phyloP scores from a whole-genome alignment of 805 yeast genomes.

The Helenozyma rhizophorensis region DNA sequence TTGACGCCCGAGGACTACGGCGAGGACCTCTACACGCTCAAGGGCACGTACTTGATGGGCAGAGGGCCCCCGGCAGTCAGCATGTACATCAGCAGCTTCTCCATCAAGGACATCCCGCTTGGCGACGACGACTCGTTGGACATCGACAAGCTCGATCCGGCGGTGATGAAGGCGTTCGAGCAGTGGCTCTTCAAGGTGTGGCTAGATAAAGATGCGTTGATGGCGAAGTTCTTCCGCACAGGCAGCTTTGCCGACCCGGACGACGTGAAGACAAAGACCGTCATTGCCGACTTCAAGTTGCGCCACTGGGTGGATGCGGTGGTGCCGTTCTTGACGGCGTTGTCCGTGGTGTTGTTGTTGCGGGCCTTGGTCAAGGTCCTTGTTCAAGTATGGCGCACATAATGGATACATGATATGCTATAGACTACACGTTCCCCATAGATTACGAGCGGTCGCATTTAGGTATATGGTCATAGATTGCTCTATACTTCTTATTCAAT shows the following conservation, averaged over 20 bases:
- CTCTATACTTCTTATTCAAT: no score
- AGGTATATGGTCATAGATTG: no score
- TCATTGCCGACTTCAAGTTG: conserved; percentile 13
- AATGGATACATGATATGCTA: no score
- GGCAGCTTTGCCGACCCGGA: conserved; percentile 49
- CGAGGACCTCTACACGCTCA: conserved; percentile 69
- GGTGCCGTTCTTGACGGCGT: conserved; percentile 6
- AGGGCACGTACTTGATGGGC: conserved; percentile 62
- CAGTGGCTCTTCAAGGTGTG: conserved; percentile 73
- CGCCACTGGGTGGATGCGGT: conserved; percentile 7
- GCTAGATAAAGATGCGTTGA: conserved; percentile 69
- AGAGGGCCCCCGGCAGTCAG: conserved; percentile 64
- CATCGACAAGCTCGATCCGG: conserved; percentile 40
- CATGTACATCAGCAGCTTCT: conserved; percentile 58
- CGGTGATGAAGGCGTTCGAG: conserved; percentile 50
- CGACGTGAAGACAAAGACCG: conserved; percentile 9
- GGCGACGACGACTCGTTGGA: conserved; percentile 34
- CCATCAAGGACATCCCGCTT: conserved; percentile 59
- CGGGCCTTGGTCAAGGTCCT: neutral
- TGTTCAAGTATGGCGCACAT: neutral
- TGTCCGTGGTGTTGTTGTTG: conserved; percentile 1
- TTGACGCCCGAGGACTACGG: conserved; percentile 61
- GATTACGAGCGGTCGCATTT: neutral
- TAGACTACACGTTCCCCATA: neutral
- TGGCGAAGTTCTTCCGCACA: conserved; percentile 55